Evolutionary conservation across 1,284 basidiomycete genomes (phyloP), one percentile per base, ranked within the genome.

Genomic region (Naganishia cerealis): DNA sequence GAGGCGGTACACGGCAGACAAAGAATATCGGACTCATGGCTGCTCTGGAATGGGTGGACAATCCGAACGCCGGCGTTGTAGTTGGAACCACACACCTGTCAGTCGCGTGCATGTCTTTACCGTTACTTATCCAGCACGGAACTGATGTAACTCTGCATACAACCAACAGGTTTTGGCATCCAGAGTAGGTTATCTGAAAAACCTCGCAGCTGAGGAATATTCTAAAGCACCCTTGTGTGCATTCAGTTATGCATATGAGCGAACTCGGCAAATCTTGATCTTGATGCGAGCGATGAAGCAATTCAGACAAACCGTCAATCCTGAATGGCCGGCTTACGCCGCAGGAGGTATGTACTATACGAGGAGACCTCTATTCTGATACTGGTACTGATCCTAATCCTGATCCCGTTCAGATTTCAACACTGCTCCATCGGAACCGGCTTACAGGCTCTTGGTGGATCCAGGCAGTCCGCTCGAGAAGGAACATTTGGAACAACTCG

Each of bases 1-100:
- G 77, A 67, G 91, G 88, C 1, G 83, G 84, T 42, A 89, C 86
- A 71, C 89, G 90, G 75, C 82, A 82, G 61, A 96, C 93, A 3
- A 89, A 85, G 75, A 97, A 96, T 76, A 89, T 96, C 65, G 91
- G 86, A 0, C 84, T 87, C 55, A 79, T 95, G 21, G 85, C 90
- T 24, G 88, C 88, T 2, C 81, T 97, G 56, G 81, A 83, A 72
- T 81, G 81, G 59, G 76, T 78, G 6, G 78, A 81, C 6, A 71
- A 79, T 43, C 75, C 78, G 13, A 74, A 71, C 0, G 62, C 72
- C 42, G 81, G 79, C 71, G 84, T 94, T 24, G 81, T 84, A 9
- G 82, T 87, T 2, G 85, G 91, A 13, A 92, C 87, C 90, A 82
- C 84, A 89, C 78, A 81, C 75, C 71, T 82, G 81, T 80, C 57